phyloP scores from a whole-genome alignment of 768 basidiomycete genomes.

The Paxillus rubicundulus region DNA sequence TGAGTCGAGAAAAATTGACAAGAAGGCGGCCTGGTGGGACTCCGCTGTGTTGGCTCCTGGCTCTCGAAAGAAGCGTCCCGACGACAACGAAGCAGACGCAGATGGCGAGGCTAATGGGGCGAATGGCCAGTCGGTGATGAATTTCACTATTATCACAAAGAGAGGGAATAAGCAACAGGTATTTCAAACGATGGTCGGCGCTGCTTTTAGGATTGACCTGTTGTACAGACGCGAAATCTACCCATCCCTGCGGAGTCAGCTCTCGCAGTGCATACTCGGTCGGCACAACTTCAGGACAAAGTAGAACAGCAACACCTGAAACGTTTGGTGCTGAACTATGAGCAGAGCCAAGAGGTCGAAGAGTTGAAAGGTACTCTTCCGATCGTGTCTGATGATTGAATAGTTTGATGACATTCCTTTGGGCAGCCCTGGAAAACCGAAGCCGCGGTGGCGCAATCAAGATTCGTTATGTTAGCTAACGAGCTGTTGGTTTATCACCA shows the following conservation, averaged over 20 bases:
- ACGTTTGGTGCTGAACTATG: constrained; percentile 88
- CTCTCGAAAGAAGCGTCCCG: constrained; percentile 60
- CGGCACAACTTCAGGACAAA: constrained; percentile 90
- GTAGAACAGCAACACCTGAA: constrained; percentile 98
- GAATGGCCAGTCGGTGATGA: constrained; percentile 57
- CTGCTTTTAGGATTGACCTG: constrained; percentile 9
- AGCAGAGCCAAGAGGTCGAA: constrained; percentile 85
- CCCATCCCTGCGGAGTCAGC: constrained; percentile 86
- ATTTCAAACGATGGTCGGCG: constrained; percentile 2
- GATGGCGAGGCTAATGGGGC: constrained; percentile 36
- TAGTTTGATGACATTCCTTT: background rate
- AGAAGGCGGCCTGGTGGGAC: constrained; percentile 90
- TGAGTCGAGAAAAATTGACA: constrained; percentile 83
- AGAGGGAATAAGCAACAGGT: constrained; percentile 92
- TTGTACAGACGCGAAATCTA: constrained; percentile 71
- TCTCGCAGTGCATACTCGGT: constrained; percentile 85
- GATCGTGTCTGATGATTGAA: background rate
- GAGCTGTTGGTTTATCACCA: constrained; percentile 8
- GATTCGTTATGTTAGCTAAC: constrained; percentile 72
- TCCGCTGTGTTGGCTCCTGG: constrained; percentile 72
- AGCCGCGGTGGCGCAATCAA: constrained; percentile 68
- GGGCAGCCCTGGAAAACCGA: constrained; percentile 64
- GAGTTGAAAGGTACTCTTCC: constrained; percentile 62
- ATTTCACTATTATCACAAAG: constrained; percentile 90
- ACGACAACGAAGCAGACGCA: constrained; percentile 56